Base-by-base conservation (phyloP, 352 stramenopile genomes). In the Pythium brassicae region DNA sequence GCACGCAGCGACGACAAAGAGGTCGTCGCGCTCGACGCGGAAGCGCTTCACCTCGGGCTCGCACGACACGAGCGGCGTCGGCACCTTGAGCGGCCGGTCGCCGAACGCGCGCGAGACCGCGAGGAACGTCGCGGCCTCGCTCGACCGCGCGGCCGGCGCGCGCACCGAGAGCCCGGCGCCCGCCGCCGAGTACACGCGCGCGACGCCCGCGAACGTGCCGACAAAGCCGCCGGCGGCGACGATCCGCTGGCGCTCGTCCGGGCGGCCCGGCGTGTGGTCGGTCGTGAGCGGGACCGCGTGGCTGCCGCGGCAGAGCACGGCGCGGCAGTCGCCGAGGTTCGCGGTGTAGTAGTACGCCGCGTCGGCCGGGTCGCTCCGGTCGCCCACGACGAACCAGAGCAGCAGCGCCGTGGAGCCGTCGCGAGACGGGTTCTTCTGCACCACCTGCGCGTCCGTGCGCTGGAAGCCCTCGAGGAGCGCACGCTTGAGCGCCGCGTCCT, bases 241-340 rank as follows among this genome's bases (percentile, higher is more conserved):
- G 26, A 87, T 86, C n/a, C 78, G 73, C 40, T 71, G 55, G 22
- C 48, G 71, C 55, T 91, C 78, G 22, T 76, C 67, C 1, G 62
- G 59, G 25, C 68, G 64, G 58, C 72, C 66, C 1, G 76, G 76
- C 55, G 84, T 87, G 66, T 88, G 78, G 42, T 91, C 78, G 48
- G 40, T 68, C 15, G 74, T 81, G 9, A 91, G 59, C 3, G 61
- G 40, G 19, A 87, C 53, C 32, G 59, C 74, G n/a, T 57, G 42
- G 0, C 71, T 68, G 14, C 59, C 59, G 27, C 78, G 65, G 59
- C 67, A 86, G 39, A 91, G 63, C 17, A 92, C 64, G 0, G 74
- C 82, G 39, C 83, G 74, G 11, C 69, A 89, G 43, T 91, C 76
- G 25, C 83, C 82, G 3, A 86, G 49, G 29, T 91, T 92, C 4